Evolutionary conservation across 208 protist genomes (phyloP).

Genomic region (Acanthamoeba castellanii): DNA sequence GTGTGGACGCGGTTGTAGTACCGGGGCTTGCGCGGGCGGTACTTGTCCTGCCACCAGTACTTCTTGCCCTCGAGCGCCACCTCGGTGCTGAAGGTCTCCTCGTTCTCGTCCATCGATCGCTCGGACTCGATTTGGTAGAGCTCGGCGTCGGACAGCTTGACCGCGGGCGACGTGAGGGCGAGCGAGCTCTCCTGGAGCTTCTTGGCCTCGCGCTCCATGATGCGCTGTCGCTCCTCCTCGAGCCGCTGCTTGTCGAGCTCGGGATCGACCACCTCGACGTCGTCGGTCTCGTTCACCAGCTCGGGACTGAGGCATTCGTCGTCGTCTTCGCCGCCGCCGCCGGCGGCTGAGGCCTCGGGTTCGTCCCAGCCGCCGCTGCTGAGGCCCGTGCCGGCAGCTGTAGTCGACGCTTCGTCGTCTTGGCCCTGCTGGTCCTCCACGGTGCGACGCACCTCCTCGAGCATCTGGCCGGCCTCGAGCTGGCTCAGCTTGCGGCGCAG

Average conservation of each 20-base stretch:
- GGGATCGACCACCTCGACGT: conserved; percentile 30
- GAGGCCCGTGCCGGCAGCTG: neutral
- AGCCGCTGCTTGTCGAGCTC: conserved; percentile 49
- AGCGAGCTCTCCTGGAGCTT: conserved; percentile 31
- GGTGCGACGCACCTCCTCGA: conserved; percentile 14
- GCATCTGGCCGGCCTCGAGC: neutral
- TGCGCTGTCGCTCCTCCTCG: conserved; percentile 30
- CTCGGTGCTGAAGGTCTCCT: conserved; percentile 87
- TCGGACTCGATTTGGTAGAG: conserved; percentile 74
- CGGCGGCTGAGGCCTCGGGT: neutral
- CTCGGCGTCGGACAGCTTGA: conserved; percentile 40
- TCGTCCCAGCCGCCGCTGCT: neutral
- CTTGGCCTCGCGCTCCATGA: conserved; percentile 34
- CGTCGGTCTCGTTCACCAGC: conserved; percentile 41
- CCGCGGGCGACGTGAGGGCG: neutral
- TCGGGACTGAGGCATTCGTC: conserved; percentile 26
- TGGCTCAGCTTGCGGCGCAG: neutral
- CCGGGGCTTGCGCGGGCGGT: conserved; percentile 96
- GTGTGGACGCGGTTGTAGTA: conserved; percentile 99
- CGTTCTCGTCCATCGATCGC: conserved; percentile 87
- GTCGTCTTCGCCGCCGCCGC: neutral
- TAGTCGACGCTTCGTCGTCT: neutral
- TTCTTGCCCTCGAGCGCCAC: conserved; percentile 76
- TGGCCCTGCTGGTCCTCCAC: neutral
- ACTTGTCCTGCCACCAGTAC: conserved; percentile 93